Percentiles rank a stretch among this genome's conserved stretches.
Evolutionary conservation across 2,329 filamentous ascomycete species (phyloP).

Genomic region (Aspergillus terreus): DNA sequence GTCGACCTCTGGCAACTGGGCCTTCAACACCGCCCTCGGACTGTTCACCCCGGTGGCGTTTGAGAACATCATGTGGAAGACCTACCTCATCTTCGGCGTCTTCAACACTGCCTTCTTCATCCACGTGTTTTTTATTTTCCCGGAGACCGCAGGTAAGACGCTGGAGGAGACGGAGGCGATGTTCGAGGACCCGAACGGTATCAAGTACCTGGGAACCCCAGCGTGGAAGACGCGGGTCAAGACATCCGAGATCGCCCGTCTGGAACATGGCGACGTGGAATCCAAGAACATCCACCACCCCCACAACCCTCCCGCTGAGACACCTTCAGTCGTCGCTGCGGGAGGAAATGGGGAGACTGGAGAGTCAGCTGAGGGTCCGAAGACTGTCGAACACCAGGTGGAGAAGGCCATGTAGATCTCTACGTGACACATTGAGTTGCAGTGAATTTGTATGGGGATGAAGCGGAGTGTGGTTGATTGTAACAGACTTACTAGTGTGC

Average conservation of each 20-base stretch:
- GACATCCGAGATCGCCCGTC: constrained; percentile 9
- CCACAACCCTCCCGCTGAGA: background rate
- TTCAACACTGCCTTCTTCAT: constrained; percentile 65
- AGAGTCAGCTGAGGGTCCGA: background rate
- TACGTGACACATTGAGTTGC: background rate
- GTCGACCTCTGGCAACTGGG: constrained; percentile 58
- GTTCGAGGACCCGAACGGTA: constrained; percentile 46
- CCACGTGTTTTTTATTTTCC: constrained; percentile 62
- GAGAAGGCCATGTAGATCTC: background rate
- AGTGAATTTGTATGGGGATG: background rate
- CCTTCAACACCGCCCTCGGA: constrained; percentile 46
- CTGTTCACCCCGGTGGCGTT: constrained; percentile 52
- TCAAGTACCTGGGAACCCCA: constrained; percentile 25
- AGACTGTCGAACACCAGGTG: background rate
- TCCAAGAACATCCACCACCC: constrained; percentile 1
- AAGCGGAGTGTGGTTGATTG: background rate
- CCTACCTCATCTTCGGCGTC: constrained; percentile 68
- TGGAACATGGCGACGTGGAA: constrained; percentile 21
- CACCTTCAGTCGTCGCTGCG: background rate
- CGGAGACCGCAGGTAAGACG: constrained; percentile 67
- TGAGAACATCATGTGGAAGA: constrained; percentile 49
- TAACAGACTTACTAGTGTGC: too few relatives aligned
- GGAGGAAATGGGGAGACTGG: background rate
- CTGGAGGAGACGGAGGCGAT: constrained; percentile 74
- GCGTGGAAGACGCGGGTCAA: constrained; percentile 39